Evolutionary conservation across 164 flowering plant genomes (phyloP).

Genomic region (Vitis rupestris): DNA sequence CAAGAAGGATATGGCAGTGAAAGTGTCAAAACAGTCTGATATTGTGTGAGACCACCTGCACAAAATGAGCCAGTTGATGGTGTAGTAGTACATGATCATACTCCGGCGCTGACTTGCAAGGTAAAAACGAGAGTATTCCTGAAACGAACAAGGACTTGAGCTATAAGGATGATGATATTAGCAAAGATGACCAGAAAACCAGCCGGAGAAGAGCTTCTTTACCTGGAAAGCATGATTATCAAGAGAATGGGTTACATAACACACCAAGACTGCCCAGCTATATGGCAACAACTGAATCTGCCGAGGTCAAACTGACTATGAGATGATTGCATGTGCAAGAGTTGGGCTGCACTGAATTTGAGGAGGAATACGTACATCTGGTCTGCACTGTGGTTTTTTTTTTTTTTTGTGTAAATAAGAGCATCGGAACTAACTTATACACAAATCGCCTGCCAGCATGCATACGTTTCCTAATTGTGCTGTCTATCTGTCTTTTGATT

Average conservation of each 20-base stretch:
- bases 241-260: conserved; percentile 8
- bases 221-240: conserved; percentile 4
- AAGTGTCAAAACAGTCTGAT: background rate
- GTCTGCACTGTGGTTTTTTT: no score
- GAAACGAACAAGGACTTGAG: background rate
- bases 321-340: background rate
- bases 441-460: no score
- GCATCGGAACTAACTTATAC: no score
- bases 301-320: conserved; percentile 12
- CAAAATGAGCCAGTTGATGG: conserved; percentile 7
- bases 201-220: conserved; percentile 7
- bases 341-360: no score
- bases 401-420: no score
- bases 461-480: no score
- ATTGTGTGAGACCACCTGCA: background rate
- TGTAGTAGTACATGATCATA: background rate
- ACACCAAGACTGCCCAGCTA: conserved; percentile 11
- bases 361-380: no score
- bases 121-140: conserved; percentile 4
- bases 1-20: background rate
- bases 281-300: conserved; percentile 18
- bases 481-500: no score
- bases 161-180: background rate
- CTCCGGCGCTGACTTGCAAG: conserved; percentile 7
- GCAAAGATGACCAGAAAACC: conserved; percentile 3